These are phyloP conservation scores for Pyricularia pennisetigena DNA, from an alignment of 2,329 filamentous ascomycete genomes.

Conservation along the genomic window DNA sequence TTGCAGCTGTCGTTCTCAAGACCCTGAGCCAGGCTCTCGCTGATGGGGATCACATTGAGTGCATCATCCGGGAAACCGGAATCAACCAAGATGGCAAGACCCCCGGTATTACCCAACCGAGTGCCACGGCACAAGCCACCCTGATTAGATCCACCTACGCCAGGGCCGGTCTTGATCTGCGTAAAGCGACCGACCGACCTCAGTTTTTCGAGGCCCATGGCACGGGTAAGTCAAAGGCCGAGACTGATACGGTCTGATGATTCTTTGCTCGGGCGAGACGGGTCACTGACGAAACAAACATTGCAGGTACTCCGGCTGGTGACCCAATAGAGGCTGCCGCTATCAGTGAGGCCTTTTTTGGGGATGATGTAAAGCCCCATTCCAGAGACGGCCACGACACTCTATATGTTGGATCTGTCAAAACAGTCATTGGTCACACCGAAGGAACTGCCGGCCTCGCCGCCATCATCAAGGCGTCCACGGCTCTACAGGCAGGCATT, in stretches of 20 bases:
- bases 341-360: slow-evolving; percentile 19
- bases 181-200: slow-evolving; percentile 16
- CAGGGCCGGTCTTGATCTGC: slow-evolving; percentile 23
- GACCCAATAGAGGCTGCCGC: slow-evolving; percentile 31
- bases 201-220: slow-evolving; percentile 13
- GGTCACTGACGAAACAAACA: slow-evolving; percentile 24
- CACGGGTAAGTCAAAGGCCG: slow-evolving; percentile 15
- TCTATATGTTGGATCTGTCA: slow-evolving; percentile 16
- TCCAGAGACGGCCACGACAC: slow-evolving; percentile 4
- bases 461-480: slow-evolving; percentile 17
- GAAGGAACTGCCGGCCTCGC: slow-evolving; percentile 15
- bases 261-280: neutral
- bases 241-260: neutral
- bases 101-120: slow-evolving; percentile 39
- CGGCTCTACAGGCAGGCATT: slow-evolving; percentile 12
- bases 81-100: slow-evolving; percentile 34
- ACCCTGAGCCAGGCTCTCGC: slow-evolving; percentile 30
- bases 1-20: slow-evolving; percentile 36
- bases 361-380: neutral
- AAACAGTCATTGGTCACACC: slow-evolving; percentile 18
- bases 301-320: slow-evolving; percentile 27
- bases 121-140: slow-evolving; percentile 22
- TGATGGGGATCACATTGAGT: slow-evolving; percentile 30
- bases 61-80: slow-evolving; percentile 30
- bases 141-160: slow-evolving; percentile 29